Evolutionary conservation across 1,139 yeast genomes (phyloP).

Genomic region (Saccharomyces pastorianus): DNA sequence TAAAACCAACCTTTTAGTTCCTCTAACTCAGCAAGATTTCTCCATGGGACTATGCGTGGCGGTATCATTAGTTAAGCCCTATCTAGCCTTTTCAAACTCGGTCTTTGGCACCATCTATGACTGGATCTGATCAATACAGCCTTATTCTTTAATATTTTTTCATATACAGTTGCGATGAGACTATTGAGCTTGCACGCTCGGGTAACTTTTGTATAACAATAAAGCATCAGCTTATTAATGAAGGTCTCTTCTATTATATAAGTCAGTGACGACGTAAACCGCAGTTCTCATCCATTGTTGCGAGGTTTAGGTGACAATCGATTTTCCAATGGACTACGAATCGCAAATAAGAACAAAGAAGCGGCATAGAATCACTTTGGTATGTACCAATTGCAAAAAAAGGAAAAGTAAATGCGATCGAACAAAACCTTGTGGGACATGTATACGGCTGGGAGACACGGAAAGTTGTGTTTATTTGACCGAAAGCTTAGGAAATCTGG

Average conservation of each 20-base stretch:
- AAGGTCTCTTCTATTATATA: background rate
- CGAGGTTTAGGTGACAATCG: background rate
- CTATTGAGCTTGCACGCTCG: background rate
- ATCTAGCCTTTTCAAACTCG: no score
- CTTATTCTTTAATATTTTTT: background rate
- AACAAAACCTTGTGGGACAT: constrained; percentile 30
- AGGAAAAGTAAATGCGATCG: constrained; percentile 34
- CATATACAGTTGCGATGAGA: background rate
- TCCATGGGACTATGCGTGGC: constrained; percentile 54
- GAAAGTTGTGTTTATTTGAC: constrained; percentile 22
- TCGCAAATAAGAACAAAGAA: constrained; percentile 6
- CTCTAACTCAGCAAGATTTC: constrained; percentile 42
- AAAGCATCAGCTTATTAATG: background rate
- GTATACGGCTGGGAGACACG: constrained; percentile 22
- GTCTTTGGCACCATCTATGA: no score
- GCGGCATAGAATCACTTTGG: constrained; percentile 27
- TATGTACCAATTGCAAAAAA: constrained; percentile 33
- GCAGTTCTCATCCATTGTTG: no score
- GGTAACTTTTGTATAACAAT: background rate
- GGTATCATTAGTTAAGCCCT: constrained; percentile 17
- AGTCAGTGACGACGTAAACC: background rate
- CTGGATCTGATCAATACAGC: no score
- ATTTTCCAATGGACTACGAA: background rate
- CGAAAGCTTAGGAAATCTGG: background rate
- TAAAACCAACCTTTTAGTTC: constrained; percentile 54